Percentiles rank a stretch among this genome's conserved stretches.
phyloP scores from a whole-genome alignment of 176 grass and related monocot species.

The Paspalum notatum region DNA sequence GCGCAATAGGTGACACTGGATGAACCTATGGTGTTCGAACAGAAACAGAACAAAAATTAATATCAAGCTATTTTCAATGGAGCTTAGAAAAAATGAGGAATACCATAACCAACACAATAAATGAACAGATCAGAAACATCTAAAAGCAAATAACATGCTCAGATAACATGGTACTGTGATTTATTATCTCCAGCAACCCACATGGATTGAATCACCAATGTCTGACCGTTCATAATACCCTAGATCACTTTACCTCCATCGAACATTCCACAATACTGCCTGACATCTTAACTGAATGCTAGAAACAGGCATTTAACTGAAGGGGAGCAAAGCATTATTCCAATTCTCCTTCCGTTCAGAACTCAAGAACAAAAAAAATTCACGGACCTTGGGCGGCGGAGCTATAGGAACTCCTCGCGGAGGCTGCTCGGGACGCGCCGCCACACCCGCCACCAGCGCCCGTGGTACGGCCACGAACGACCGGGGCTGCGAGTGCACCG shows the following conservation, averaged over 20 bases:
- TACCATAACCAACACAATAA: constrained; percentile 26
- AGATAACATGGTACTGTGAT: background rate
- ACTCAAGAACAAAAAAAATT: background rate
- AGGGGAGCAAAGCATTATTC: background rate
- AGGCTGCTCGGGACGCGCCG: constrained; percentile 33
- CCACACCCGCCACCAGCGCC: constrained; percentile 31
- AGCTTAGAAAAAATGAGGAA: constrained; percentile 3
- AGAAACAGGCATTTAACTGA: background rate
- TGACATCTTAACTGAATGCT: constrained; percentile 9
- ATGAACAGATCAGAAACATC: background rate
- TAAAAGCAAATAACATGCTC: constrained; percentile 10
- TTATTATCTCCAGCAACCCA: background rate
- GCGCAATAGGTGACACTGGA: constrained; percentile 25
- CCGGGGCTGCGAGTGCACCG: constrained; percentile 30
- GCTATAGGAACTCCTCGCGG: constrained; percentile 46
- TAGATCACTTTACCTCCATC: background rate
- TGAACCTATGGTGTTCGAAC: constrained; percentile 42
- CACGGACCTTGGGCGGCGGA: constrained; percentile 56
- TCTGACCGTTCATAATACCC: background rate
- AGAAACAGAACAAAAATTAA: background rate
- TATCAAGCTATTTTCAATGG: background rate
- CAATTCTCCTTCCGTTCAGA: constrained; percentile 11
- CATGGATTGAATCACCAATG: background rate
- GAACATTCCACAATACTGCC: background rate
- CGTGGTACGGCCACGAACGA: constrained; percentile 30